These are phyloP conservation scores for Didymella lethalis DNA, from an alignment of 2,329 filamentous ascomycete species.

Conservation along the genomic window DNA sequence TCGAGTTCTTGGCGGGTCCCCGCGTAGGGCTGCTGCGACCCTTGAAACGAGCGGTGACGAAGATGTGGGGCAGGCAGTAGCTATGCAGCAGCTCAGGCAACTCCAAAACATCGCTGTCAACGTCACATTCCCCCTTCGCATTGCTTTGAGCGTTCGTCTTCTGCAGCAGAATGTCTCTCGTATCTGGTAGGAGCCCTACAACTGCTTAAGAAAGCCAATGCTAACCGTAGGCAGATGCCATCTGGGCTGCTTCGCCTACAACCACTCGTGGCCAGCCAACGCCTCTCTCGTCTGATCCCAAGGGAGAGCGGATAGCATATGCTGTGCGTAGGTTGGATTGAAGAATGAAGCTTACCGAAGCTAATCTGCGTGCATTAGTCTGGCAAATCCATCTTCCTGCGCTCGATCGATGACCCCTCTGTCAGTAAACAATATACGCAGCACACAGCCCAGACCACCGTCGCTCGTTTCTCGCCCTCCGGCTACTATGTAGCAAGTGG, in stretches of 20 bases:
- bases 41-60: conserved; percentile 22
- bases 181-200: conserved; percentile 26
- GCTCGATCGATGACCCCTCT: conserved; percentile 89
- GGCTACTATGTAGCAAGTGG: conserved; percentile 95
- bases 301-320: conserved; percentile 92
- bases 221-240: conserved; percentile 62
- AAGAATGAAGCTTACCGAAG: conserved; percentile 1
- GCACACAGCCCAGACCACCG: conserved; percentile 87
- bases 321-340: conserved; percentile 68
- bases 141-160: conserved; percentile 9
- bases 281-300: conserved; percentile 84
- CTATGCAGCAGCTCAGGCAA: conserved; percentile 19
- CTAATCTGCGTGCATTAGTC: conserved; percentile 62
- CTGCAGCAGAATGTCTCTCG: conserved; percentile 26
- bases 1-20: background rate
- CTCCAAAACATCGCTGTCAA: conserved; percentile 5
- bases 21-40: conserved; percentile 8
- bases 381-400: conserved; percentile 95
- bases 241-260: conserved; percentile 84
- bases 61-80: conserved; percentile 7
- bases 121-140: conserved; percentile 1
- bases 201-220: background rate
- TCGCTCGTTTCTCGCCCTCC: conserved; percentile 91
- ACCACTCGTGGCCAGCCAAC: conserved; percentile 88
- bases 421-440: conserved; percentile 88